Percentiles rank a stretch among this genome's conserved stretches.
Conservation (phyloP, 768 basidiomycete species). For the Nidularia sp. region DNA sequence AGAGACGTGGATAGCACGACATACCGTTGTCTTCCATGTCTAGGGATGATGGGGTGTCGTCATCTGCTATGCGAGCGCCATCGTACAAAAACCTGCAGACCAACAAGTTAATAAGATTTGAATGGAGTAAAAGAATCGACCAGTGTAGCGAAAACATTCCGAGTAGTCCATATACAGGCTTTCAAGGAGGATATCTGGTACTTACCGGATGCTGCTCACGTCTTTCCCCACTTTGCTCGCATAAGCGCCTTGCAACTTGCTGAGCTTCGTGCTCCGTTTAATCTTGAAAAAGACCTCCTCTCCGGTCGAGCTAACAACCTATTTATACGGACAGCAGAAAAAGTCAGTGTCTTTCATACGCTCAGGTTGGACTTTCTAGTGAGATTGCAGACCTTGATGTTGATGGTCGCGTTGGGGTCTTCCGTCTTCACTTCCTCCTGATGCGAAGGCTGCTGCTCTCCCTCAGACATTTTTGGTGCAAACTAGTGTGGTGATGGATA, state of each 20-base stretch:
- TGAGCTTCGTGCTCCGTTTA: constrained; percentile 87
- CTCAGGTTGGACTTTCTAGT: neutral
- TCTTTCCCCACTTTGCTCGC: constrained; percentile 92
- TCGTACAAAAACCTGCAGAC: constrained; percentile 84
- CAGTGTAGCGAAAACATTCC: neutral
- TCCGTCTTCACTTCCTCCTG: constrained; percentile 47
- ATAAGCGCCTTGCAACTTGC: constrained; percentile 91
- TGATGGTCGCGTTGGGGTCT: constrained; percentile 64
- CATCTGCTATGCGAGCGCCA: constrained; percentile 78
- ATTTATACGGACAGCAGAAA: constrained; percentile 4
- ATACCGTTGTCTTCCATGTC: constrained; percentile 89
- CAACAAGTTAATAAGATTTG: neutral
- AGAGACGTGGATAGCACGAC: constrained; percentile 12
- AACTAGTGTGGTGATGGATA: neutral
- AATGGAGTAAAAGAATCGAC: neutral
- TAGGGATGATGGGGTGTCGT: constrained; percentile 80
- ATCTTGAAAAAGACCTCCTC: constrained; percentile 98
- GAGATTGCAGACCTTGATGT: constrained; percentile 59
- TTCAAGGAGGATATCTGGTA: constrained; percentile 4
- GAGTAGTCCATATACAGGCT: neutral
- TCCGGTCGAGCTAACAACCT: constrained; percentile 75
- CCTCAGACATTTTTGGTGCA: constrained; percentile 47
- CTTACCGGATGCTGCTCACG: constrained; percentile 81
- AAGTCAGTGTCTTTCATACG: neutral
- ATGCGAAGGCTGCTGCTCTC: constrained; percentile 27